These are phyloP conservation scores for Cercospora sp. DNA, from an alignment of 2,329 filamentous ascomycete genomes.

Conservation along the genomic window DNA sequence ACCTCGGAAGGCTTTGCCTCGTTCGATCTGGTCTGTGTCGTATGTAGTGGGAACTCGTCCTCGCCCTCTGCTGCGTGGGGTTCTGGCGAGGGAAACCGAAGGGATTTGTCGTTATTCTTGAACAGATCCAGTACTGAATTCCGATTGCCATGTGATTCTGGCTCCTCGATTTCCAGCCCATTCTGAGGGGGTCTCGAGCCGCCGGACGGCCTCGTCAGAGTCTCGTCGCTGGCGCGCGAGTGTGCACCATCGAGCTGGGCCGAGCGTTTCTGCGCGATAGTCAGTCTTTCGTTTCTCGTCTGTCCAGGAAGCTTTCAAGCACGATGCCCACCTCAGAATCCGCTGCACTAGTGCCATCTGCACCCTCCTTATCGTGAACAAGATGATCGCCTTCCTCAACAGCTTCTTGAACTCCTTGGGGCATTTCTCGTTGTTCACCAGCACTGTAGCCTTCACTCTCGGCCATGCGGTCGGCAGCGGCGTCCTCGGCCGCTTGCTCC, in stretches of 20 bases:
- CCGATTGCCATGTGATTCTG: constrained; percentile 25
- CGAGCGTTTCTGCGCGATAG: neutral
- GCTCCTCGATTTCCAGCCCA: constrained; percentile 37
- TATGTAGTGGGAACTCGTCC: constrained; percentile 36
- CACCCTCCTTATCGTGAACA: neutral
- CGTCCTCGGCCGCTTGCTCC: constrained; percentile 31
- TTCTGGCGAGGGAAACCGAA: constrained; percentile 49
- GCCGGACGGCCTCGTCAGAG: constrained; percentile 27
- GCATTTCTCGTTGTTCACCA: constrained; percentile 35
- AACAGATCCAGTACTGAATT: constrained; percentile 35
- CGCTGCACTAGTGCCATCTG: neutral
- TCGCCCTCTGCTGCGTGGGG: constrained; percentile 41
- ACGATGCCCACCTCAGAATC: neutral
- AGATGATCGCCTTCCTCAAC: constrained; percentile 32
- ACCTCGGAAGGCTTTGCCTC: constrained; percentile 9
- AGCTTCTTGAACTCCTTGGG: constrained; percentile 36
- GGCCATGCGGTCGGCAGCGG: constrained; percentile 36
- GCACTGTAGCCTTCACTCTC: constrained; percentile 36
- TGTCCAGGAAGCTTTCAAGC: neutral
- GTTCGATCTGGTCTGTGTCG: constrained; percentile 8
- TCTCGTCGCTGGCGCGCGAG: constrained; percentile 24
- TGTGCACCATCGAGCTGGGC: constrained; percentile 8
- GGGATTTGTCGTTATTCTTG: constrained; percentile 37
- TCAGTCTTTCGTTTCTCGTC: neutral
- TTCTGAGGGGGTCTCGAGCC: constrained; percentile 28